Conservation (phyloP, 176 grass and related monocot species). For the Ampelocalamus luodianensis region DNA sequence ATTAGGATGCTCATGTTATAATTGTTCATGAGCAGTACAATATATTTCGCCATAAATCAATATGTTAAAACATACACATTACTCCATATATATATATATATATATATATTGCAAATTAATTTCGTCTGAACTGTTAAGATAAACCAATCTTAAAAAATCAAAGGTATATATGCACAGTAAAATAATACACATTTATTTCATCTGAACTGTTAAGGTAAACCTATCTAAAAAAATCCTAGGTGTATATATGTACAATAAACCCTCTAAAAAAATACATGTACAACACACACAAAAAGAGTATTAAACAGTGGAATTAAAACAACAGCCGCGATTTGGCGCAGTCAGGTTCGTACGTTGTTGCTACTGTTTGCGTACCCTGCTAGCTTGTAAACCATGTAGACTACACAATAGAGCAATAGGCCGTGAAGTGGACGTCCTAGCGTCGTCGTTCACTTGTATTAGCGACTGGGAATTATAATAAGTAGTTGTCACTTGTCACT, state of each 20-base stretch:
- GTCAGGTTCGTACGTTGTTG: neutral
- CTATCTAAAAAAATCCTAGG: neutral
- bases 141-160: neutral
- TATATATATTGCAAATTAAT: neutral
- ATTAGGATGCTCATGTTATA: neutral
- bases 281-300: neutral
- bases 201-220: neutral
- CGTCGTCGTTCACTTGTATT: neutral
- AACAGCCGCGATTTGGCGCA: neutral
- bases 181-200: neutral
- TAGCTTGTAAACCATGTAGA: neutral
- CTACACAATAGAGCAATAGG: neutral
- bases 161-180: neutral
- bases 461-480: neutral
- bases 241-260: neutral
- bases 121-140: neutral
- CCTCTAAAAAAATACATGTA: neutral
- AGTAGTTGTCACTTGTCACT: neutral
- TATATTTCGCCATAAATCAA: neutral
- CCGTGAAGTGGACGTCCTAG: conserved; percentile 5
- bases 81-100: neutral
- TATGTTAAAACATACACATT: neutral
- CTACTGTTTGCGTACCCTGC: neutral
- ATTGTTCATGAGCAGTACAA: neutral
- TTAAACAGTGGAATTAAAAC: neutral